phyloP scores from a whole-genome alignment of 768 basidiomycete species.

The Suillus brevipes region DNA sequence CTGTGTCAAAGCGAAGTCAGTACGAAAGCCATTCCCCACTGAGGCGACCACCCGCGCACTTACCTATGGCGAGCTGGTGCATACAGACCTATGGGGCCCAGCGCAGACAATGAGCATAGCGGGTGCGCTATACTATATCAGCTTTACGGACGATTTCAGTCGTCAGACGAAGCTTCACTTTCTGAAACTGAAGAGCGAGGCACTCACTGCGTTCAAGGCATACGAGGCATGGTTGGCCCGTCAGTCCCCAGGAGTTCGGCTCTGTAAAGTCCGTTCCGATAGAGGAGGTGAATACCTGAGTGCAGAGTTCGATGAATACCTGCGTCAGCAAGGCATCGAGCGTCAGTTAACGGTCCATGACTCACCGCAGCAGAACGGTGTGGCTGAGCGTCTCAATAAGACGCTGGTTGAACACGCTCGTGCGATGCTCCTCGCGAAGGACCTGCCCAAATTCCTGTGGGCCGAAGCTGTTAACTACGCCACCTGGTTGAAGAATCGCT shows the following conservation, averaged over 20 bases:
- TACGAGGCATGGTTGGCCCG: constrained; percentile 15
- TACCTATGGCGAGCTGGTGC: constrained; percentile 9
- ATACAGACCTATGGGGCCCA: constrained; percentile 8
- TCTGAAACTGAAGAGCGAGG: too few relatives aligned
- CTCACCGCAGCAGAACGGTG: constrained; percentile 33
- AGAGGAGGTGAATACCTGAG: constrained; percentile 32
- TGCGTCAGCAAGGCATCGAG: constrained; percentile 24
- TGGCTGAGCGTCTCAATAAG: constrained; percentile 28
- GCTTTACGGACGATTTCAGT: constrained; percentile 21
- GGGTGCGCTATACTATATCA: constrained; percentile 11
- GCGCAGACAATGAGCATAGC: constrained; percentile 7
- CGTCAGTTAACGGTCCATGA: constrained; percentile 36
- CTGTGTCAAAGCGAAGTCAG: constrained; percentile 28
- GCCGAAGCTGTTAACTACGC: constrained; percentile 25
- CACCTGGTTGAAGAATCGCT: constrained; percentile 38
- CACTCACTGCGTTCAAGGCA: too few relatives aligned
- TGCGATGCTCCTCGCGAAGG: constrained; percentile 22
- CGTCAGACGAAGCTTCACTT: too few relatives aligned
- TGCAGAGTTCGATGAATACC: constrained; percentile 19
- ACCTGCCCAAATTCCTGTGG: constrained; percentile 23
- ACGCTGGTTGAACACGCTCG: constrained; percentile 28
- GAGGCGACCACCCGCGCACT: background rate
- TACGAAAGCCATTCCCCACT: constrained; percentile 23
- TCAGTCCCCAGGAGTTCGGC: rapidly evolving
- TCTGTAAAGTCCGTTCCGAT: constrained; percentile 15